Conservation (phyloP, 768 basidiomycete species). For the Sarcodon sp. region DNA sequence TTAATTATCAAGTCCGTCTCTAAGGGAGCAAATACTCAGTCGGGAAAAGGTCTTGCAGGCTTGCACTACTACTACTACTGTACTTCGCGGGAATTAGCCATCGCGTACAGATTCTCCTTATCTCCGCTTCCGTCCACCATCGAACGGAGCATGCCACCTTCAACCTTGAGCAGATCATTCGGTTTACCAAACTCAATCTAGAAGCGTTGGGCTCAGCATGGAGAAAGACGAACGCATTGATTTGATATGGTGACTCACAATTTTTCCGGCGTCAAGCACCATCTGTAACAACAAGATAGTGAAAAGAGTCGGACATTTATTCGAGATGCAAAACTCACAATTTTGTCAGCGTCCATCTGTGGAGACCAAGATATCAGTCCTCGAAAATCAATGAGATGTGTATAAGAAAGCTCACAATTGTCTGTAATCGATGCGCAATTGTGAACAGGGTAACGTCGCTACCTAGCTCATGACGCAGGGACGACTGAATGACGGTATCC, state of each 20-base stretch:
- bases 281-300: conserved; percentile 14
- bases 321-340: conserved; percentile 19
- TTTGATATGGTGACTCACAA: conserved; percentile 17
- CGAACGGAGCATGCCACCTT: conserved; percentile 35
- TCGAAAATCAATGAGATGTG: background rate
- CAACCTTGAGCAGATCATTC: conserved; percentile 32
- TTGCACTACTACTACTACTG: too few relatives aligned
- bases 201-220: background rate
- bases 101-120: conserved; percentile 30
- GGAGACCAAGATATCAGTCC: background rate
- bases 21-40: too few relatives aligned
- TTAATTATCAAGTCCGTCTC: too few relatives aligned
- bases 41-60: too few relatives aligned
- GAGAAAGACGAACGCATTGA: background rate
- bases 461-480: conserved; percentile 32
- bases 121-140: conserved; percentile 49
- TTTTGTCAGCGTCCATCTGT: conserved; percentile 44
- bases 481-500: conserved; percentile 42
- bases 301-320: background rate
- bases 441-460: conserved; percentile 38
- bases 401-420: conserved; percentile 16
- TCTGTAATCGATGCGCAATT: conserved; percentile 45
- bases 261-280: conserved; percentile 27
- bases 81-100: conserved; percentile 12
- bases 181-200: conserved; percentile 42